Percentiles rank a stretch among this genome's conserved stretches.
phyloP scores from a whole-genome alignment of 306 rosid species.

The Trichosanthes cucumerina region DNA sequence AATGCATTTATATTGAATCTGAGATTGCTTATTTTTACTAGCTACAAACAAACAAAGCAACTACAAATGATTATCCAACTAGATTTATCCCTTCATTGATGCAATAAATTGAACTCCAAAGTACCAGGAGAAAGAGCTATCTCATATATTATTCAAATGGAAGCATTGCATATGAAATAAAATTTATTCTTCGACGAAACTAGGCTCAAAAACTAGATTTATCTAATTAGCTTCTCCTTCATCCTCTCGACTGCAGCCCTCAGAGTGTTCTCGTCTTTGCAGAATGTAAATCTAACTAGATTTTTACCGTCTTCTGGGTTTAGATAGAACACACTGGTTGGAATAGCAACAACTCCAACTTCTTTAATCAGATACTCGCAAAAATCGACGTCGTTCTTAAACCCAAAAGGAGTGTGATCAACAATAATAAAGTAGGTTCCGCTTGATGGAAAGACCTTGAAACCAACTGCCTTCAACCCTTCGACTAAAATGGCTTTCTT shows the following conservation, averaged over 20 bases:
- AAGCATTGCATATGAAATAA: neutral
- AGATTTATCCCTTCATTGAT: neutral
- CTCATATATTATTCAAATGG: neutral
- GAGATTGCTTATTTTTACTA: neutral
- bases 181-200: neutral
- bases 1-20: neutral
- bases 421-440: slow-evolving; percentile 91
- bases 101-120: neutral
- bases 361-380: slow-evolving; percentile 85
- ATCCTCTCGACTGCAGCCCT: slow-evolving; percentile 79
- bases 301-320: slow-evolving; percentile 95
- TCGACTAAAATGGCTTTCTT: slow-evolving; percentile 77
- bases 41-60: neutral
- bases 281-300: slow-evolving; percentile 75
- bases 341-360: slow-evolving; percentile 93
- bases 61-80: neutral
- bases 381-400: slow-evolving; percentile 64
- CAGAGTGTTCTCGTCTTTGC: slow-evolving; percentile 85
- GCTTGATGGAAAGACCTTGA: slow-evolving; percentile 70
- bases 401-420: slow-evolving; percentile 91
- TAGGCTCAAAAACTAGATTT: neutral
- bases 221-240: slow-evolving; percentile 60
- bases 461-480: slow-evolving; percentile 75
- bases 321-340: slow-evolving; percentile 80
- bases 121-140: neutral